phyloP scores from a whole-genome alignment of 192 early-diverging fungal species.

The Coemansia sp. region DNA sequence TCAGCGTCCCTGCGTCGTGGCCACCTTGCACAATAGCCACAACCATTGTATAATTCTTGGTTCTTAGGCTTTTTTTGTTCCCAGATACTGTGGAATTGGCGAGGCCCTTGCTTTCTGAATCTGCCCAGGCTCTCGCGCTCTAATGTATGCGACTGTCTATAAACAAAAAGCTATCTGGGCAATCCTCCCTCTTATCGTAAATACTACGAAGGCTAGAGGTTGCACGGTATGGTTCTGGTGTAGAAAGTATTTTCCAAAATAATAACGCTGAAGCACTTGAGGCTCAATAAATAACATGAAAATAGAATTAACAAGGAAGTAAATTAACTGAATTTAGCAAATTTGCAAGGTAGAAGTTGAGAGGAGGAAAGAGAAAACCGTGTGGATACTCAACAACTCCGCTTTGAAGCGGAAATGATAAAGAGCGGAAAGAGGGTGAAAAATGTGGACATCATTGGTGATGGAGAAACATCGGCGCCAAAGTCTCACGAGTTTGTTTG shows the following conservation, averaged over 20 bases:
- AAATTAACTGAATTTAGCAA: not conserved
- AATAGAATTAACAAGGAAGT: not conserved
- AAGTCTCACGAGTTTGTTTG: no score
- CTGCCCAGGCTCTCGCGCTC: not conserved
- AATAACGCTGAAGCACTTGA: no score
- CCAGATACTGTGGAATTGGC: not conserved
- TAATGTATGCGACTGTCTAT: not conserved
- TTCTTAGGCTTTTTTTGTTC: not conserved
- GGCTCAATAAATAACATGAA: not conserved
- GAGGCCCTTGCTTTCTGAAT: not conserved
- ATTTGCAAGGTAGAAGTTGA: not conserved
- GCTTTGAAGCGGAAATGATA: not conserved
- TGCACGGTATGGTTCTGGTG: no score
- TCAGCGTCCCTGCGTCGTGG: constrained; percentile 1
- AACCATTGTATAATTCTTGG: not conserved
- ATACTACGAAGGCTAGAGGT: not conserved
- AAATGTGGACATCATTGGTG: no score
- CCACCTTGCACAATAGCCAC: not conserved
- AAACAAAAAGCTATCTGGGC: not conserved
- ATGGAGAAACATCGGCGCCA: not conserved
- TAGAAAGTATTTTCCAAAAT: no score
- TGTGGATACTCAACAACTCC: constrained; percentile 8
- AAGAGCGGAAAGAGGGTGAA: not conserved
- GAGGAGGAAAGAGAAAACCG: not conserved
- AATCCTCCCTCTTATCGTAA: not conserved